Evolutionary conservation across 805 yeast species (phyloP).

Genomic region (Debaryomyces castellii): DNA sequence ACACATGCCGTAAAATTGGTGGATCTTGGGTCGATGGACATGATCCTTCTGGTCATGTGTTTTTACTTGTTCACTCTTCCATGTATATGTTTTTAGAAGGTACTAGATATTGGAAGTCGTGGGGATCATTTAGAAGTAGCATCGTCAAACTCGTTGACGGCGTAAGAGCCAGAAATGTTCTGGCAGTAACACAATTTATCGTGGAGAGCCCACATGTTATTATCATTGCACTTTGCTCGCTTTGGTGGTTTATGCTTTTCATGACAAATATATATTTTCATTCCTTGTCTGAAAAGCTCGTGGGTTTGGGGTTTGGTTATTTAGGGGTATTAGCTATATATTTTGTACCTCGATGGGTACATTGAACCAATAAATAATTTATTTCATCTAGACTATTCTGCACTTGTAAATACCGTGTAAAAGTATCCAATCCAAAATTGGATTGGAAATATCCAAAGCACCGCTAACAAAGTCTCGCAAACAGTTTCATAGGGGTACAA

Average conservation of each 20-base stretch:
- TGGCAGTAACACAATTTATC: slow-evolving; percentile 7
- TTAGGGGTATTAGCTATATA: slow-evolving; percentile 50
- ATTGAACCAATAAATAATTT: not conserved
- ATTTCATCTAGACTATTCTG: not conserved
- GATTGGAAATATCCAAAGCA: not conserved
- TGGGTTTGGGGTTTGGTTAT: slow-evolving; percentile 67
- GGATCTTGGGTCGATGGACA: slow-evolving; percentile 83
- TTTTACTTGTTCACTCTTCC: slow-evolving; percentile 67
- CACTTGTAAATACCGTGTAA: not conserved
- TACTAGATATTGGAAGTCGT: slow-evolving; percentile 35
- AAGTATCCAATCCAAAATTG: not conserved
- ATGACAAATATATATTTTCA: slow-evolving; percentile 87
- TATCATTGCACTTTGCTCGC: slow-evolving; percentile 22
- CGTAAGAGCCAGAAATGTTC: not conserved
- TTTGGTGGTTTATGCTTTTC: slow-evolving; percentile 88
- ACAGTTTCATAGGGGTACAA: too few relatives aligned
- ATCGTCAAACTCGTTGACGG: not conserved
- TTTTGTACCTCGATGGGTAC: slow-evolving; percentile 11
- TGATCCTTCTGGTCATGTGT: slow-evolving; percentile 95
- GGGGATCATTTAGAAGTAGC: slow-evolving; percentile 13
- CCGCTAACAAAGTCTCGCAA: too few relatives aligned
- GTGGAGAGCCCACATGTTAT: slow-evolving; percentile 23
- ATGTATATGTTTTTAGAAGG: slow-evolving; percentile 67
- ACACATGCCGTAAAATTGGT: slow-evolving; percentile 43
- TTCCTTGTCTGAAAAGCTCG: slow-evolving; percentile 68